Percentiles rank a stretch among this genome's conserved stretches.
Conservation (phyloP, 2,329 filamentous ascomycete species). For the Trichothecium sympodiale region DNA sequence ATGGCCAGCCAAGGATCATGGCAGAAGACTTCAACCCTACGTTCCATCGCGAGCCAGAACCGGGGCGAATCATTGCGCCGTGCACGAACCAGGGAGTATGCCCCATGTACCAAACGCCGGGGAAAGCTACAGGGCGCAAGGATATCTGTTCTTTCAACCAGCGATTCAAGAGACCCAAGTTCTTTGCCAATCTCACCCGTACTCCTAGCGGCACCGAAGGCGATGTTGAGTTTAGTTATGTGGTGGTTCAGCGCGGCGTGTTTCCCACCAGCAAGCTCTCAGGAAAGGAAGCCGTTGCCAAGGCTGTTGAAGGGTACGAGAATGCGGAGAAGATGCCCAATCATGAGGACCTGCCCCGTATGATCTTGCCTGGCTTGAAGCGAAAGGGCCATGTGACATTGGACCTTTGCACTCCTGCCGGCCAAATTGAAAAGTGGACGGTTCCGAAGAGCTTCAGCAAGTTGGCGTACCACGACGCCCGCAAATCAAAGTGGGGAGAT, state of each 20-base stretch:
- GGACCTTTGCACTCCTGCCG: constrained; percentile 81
- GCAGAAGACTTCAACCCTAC: constrained; percentile 28
- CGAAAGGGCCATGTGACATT: constrained; percentile 78
- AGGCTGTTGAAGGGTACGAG: constrained; percentile 66
- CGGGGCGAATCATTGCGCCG: constrained; percentile 55
- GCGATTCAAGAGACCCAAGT: constrained; percentile 73
- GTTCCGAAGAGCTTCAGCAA: constrained; percentile 72
- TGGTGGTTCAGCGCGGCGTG: constrained; percentile 72
- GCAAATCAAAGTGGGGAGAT: constrained; percentile 86
- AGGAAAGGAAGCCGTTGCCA: constrained; percentile 45
- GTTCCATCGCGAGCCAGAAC: constrained; percentile 35
- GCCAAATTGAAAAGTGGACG: constrained; percentile 85
- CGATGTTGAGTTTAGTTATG: constrained; percentile 81
- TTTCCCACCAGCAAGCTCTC: constrained; percentile 20
- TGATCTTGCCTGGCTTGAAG: constrained; percentile 74
- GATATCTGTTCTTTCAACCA: constrained; percentile 90
- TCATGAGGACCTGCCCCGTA: constrained; percentile 63
- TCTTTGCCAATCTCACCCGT: constrained; percentile 66
- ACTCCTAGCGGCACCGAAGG: constrained; percentile 69
- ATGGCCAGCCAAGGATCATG: constrained; percentile 20
- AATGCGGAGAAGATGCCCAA: constrained; percentile 31
- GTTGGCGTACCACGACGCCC: constrained; percentile 81
- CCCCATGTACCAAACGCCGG: constrained; percentile 73
- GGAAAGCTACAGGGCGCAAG: constrained; percentile 62
- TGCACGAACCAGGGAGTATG: constrained; percentile 86